Evolutionary conservation across 139 green algal genomes (phyloP), one percentile per base, ranked within the genome.

Genomic region (Axilococcus clingmanii): DNA sequence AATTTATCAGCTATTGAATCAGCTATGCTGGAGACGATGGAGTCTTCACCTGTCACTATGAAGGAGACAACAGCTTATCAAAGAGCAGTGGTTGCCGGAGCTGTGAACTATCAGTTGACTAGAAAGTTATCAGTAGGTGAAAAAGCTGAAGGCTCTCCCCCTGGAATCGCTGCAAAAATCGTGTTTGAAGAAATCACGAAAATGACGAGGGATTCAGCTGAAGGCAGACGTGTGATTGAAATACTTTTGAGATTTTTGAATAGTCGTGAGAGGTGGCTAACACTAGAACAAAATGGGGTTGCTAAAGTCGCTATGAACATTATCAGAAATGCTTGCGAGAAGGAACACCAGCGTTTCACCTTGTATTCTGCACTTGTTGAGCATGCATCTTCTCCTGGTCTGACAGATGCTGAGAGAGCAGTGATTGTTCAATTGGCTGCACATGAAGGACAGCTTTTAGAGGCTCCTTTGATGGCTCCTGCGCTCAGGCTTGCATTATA

Each of bases 341-440:
- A 59, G 48, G 63, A 74, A 46, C 68, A 71, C 32, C 71, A 78
- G 57, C 40, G 42, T 29, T 78, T 66, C 50, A 40, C 71, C 40
- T 55, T 78, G 38, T 67, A 66, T 45, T 61, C 42, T 30, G 37
- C 36, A n/a, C 36, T 78, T 29, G 17, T 76, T 32, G 56, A 52
- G n/a, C 66, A 79, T 57, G 51, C 22, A 35, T 14, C 9, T 14
- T 40, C 22, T 19, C 30, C 17, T 12, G 22, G 25, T 16, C 52
- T 58, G 27, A 12, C 25, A 14, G 20, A 24, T 1, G n/a, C 11
- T 2, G 32, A 68, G 43, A 53, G 68, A 11, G 48, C 35, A 22
- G 58, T 47, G 3, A 34, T 72, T 43, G 29, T 76, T 23, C 23
- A 29, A 12, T 28, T 57, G 29, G 49, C 50, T 17, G 33, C 49